Conservation (phyloP, 2,329 filamentous ascomycete species). For the Emergomyces pasteurianus region DNA sequence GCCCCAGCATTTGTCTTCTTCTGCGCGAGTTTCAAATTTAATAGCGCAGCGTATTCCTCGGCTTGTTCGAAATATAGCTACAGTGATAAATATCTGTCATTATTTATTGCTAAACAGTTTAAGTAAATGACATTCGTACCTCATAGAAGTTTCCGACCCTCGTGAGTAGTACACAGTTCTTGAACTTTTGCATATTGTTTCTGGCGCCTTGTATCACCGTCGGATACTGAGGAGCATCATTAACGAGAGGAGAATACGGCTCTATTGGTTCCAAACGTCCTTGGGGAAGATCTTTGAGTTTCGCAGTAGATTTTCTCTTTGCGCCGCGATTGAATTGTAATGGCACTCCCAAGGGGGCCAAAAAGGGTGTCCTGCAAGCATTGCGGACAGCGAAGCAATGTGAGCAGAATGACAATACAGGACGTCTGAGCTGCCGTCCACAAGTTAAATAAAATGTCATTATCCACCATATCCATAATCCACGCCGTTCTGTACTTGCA, state of each 20-base stretch:
- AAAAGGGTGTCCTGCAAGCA: neutral
- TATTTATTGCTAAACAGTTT: neutral
- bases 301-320: conserved; percentile 27
- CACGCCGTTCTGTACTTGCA: conserved; percentile 8
- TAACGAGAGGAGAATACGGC: conserved; percentile 30
- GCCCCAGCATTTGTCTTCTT: conserved; percentile 68
- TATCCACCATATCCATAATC: conserved; percentile 6
- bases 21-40: conserved; percentile 75
- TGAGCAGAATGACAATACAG: neutral
- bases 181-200: conserved; percentile 81
- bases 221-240: conserved; percentile 55
- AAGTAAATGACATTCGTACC: conserved; percentile 24
- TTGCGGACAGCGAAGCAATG: neutral
- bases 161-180: conserved; percentile 81
- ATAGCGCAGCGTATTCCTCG: conserved; percentile 69
- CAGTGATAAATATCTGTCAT: neutral
- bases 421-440: conserved; percentile 2
- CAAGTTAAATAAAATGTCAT: conserved; percentile 4
- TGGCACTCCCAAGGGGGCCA: neutral
- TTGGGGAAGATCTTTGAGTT: conserved; percentile 43
- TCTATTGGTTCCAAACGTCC: conserved; percentile 38
- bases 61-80: conserved; percentile 89
- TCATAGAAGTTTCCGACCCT: conserved; percentile 95
- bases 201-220: conserved; percentile 79
- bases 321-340: conserved; percentile 16